A percentile compares a stretch with the other conserved stretches of the same genome.
Conservation (phyloP, 495 filamentous ascomycete species). For the Penicillium pancosmium region DNA sequence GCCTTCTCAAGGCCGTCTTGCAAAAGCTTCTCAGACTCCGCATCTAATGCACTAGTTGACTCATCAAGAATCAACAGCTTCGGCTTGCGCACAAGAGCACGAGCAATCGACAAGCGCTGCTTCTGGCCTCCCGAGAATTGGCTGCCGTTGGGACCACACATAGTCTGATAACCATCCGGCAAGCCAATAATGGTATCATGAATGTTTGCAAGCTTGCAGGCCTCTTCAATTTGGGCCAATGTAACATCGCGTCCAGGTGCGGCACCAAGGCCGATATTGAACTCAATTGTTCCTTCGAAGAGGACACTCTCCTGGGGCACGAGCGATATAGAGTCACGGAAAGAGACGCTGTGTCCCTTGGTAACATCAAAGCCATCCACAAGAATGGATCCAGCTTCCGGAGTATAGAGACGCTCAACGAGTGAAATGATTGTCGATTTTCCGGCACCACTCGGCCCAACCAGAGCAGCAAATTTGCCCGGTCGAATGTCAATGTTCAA, state of each 20-base stretch:
- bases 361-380: slow-evolving; percentile 50
- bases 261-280: slow-evolving; percentile 57
- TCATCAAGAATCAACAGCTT: slow-evolving; percentile 75
- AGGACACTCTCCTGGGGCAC: slow-evolving; percentile 59
- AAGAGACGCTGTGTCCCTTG: slow-evolving; percentile 30
- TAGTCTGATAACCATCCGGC: slow-evolving; percentile 65
- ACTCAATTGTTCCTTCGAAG: slow-evolving; percentile 56
- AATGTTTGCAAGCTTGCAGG: slow-evolving; percentile 60
- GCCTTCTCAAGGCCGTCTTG: slow-evolving; percentile 69
- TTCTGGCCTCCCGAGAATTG: slow-evolving; percentile 75
- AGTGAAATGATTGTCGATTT: slow-evolving; percentile 65
- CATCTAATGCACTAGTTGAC: slow-evolving; percentile 75
- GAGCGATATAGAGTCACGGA: slow-evolving; percentile 53
- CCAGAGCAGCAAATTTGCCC: slow-evolving; percentile 61
- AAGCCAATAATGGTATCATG: slow-evolving; percentile 58
- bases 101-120: slow-evolving; percentile 74
- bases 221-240: slow-evolving; percentile 54
- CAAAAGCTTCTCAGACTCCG: slow-evolving; percentile 69
- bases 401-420: slow-evolving; percentile 61
- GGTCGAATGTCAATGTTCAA: slow-evolving; percentile 57
- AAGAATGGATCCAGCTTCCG: slow-evolving; percentile 40
- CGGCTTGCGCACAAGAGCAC: slow-evolving; percentile 74
- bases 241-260: slow-evolving; percentile 42
- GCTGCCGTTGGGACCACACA: slow-evolving; percentile 64
- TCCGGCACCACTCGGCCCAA: slow-evolving; percentile 63